Evolutionary conservation across 2,329 filamentous ascomycete genomes (phyloP).

Genomic region (Graphium sp.): DNA sequence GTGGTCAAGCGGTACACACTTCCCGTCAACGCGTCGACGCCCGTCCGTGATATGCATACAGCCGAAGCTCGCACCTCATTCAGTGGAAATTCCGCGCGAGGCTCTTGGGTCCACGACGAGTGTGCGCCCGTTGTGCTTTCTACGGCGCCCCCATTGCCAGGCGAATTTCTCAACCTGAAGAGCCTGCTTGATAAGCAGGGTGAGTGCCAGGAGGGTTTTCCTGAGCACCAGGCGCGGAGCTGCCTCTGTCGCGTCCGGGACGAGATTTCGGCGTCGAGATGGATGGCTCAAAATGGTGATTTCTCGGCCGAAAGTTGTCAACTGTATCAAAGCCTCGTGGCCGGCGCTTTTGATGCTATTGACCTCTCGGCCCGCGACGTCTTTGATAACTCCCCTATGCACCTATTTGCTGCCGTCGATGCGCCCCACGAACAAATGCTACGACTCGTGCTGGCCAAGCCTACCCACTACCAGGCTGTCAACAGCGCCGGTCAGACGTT

Average conservation of each 20-base stretch:
- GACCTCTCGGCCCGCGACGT: constrained; percentile 14
- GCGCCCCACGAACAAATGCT: constrained; percentile 9
- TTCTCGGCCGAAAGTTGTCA: constrained; percentile 2
- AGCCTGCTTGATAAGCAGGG: constrained; percentile 6
- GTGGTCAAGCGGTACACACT: constrained; percentile 21
- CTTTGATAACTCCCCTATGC: constrained; percentile 30
- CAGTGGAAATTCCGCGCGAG: constrained; percentile 6
- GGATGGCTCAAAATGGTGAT: constrained; percentile 13
- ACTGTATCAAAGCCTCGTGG: constrained; percentile 2
- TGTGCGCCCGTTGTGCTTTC: constrained; percentile 9
- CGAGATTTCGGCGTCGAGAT: constrained; percentile 11
- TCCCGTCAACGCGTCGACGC: constrained; percentile 8
- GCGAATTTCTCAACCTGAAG: constrained; percentile 27
- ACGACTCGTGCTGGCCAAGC: constrained; percentile 10
- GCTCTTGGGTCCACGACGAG: constrained; percentile 13
- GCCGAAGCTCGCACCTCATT: background rate
- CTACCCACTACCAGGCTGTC: constrained; percentile 1
- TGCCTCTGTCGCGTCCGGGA: constrained; percentile 13
- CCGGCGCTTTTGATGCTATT: background rate
- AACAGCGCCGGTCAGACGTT: constrained; percentile 32
- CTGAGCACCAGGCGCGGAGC: constrained; percentile 10
- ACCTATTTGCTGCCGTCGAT: constrained; percentile 24
- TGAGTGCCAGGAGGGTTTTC: constrained; percentile 8
- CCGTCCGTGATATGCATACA: background rate
- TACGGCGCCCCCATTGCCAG: constrained; percentile 19